Conservation (phyloP, 306 rosid species). For the Castanea mollissima region DNA sequence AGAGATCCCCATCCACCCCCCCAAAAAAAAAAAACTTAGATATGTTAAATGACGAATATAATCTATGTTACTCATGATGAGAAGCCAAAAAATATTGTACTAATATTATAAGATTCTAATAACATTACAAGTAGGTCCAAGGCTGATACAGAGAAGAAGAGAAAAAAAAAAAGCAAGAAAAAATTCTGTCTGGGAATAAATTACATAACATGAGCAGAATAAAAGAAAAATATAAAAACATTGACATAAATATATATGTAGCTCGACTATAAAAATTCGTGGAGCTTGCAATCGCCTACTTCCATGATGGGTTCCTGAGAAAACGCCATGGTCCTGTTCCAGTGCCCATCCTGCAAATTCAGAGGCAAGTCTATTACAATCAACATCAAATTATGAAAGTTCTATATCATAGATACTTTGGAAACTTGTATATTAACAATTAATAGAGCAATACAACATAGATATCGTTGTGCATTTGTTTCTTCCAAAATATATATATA, state of each 20-base stretch:
- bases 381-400: background rate
- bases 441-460: too few species aligned
- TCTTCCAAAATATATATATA: too few species aligned
- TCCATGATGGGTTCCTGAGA: constrained; percentile 37
- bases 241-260: constrained; percentile 1
- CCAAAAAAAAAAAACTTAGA: too few species aligned
- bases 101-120: background rate
- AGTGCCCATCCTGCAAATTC: constrained; percentile 80
- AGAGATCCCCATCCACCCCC: too few species aligned
- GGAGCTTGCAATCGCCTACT: constrained; percentile 3
- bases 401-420: background rate
- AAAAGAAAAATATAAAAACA: constrained; percentile 1
- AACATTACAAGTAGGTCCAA: background rate
- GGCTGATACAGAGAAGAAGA: background rate
- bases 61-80: background rate
- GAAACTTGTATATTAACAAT: too few species aligned
- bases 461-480: too few species aligned
- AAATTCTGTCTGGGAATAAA: background rate
- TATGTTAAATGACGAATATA: background rate
- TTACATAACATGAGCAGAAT: background rate
- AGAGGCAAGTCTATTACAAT: background rate
- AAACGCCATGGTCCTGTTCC: constrained; percentile 96
- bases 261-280: constrained; percentile 8
- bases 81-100: background rate
- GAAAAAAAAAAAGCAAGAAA: background rate